A percentile compares a stretch with the other conserved stretches of the same genome.
These are phyloP conservation scores for Triticum urartu DNA, from an alignment of 176 grass and related monocot genomes.

Conservation along the genomic window DNA sequence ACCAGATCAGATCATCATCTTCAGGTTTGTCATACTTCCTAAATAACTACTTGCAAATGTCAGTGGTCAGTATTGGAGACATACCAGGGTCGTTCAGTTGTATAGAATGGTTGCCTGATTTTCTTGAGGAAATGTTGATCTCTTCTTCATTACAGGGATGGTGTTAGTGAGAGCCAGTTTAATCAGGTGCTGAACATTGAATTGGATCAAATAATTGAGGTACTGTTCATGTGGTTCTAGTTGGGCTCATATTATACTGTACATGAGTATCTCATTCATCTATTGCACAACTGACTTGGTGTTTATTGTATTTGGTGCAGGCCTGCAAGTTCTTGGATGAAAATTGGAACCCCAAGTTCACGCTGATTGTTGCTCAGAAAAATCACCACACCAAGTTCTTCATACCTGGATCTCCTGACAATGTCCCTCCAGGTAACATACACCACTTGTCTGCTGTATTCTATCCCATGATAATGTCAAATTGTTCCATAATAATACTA, in stretches of 20 bases:
- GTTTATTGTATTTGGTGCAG: conserved; percentile 31
- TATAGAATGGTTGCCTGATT: no score
- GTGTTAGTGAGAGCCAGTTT: conserved; percentile 89
- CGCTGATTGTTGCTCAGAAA: conserved; percentile 86
- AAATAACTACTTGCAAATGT: neutral
- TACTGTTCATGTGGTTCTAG: conserved; percentile 7
- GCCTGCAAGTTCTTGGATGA: conserved; percentile 86
- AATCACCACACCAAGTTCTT: conserved; percentile 96
- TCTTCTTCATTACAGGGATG: conserved; percentile 53
- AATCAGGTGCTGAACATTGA: conserved; percentile 87
- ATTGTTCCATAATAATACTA: neutral
- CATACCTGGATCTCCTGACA: conserved; percentile 48
- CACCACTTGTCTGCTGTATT: neutral
- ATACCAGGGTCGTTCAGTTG: neutral
- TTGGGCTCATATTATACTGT: neutral
- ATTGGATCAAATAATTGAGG: conserved; percentile 92
- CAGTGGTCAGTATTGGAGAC: neutral
- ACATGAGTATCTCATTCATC: neutral
- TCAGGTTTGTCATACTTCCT: conserved; percentile 40
- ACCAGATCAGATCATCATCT: conserved; percentile 81
- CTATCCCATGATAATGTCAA: neutral
- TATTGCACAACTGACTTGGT: neutral
- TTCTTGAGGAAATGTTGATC: neutral
- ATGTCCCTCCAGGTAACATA: conserved; percentile 75
- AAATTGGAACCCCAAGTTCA: conserved; percentile 71